Evolutionary conservation across 805 yeast species (phyloP), one percentile per base, ranked within the genome.

Genomic region (Pichia paraexigua): DNA sequence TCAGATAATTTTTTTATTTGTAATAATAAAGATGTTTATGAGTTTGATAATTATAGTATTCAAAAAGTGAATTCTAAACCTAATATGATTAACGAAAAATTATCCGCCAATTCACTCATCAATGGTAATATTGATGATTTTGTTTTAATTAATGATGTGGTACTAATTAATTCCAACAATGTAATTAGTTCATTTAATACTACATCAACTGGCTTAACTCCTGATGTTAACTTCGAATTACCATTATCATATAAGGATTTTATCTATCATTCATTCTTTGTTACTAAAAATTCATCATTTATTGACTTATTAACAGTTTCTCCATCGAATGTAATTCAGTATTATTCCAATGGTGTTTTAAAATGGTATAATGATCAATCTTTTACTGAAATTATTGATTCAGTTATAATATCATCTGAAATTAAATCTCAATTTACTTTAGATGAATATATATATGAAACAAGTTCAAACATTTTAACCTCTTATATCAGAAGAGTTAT

Each of bases 351-450:
- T 47, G 68, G 67, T 2, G 52, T 48, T 7, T 18, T 64, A 6
- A 24, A 7, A 11, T 78, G 83, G 83, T 27, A 49, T 2, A 68
- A 71, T 53, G 80, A 78, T 59, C 76, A 71, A 56, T 71, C 78
- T 0, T 52, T 74, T 5, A 62, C 72, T 5, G 57, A 69, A 30
- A 65, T 75, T 4, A 58, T 60, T 7, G 73, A 72, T n/a, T 65
- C 67, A 27, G 51, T 63, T 6, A 56, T 72, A 21, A 54, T 69
- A 25, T 69, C 66, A 49, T 24, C 46, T 9, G 49, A 39, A 53
- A 47, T 58, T 20, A 18, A 53, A 32, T 50, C 67, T 52, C 46
- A 56, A 32, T 44, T 58, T 10, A 45, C 63, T 3, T 55, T 65
- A 0, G 65, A 64, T 35, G 72, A 71, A 20, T 45, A 68, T 11